Conservation (phyloP, 495 filamentous ascomycete genomes). For the Talaromyces borbonicus region DNA sequence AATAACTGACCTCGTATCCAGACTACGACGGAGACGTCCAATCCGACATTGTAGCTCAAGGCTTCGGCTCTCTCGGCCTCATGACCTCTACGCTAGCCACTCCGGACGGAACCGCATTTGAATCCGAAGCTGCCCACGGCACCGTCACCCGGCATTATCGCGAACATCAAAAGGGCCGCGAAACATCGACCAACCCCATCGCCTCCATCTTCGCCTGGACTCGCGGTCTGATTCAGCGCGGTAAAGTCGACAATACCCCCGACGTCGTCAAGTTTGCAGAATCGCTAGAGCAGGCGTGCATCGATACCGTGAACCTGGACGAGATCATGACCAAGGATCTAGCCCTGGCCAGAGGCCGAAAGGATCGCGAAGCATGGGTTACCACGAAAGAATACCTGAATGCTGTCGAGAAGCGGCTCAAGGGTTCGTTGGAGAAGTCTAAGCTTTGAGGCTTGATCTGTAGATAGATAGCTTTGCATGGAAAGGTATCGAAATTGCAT, state of each 20-base stretch:
- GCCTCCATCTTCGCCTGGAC: conserved; percentile 99
- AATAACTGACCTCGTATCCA: conserved; percentile 19
- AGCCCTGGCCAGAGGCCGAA: conserved; percentile 82
- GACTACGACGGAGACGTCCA: conserved; percentile 99
- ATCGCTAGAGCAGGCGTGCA: conserved; percentile 83
- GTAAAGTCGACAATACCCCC: conserved; percentile 78
- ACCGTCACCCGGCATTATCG: conserved; percentile 98
- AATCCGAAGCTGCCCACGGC: conserved; percentile 95
- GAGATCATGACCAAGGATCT: conserved; percentile 99
- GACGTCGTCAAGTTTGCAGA: conserved; percentile 85
- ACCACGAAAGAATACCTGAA: conserved; percentile 82
- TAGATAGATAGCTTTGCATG: background rate
- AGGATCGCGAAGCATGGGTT: conserved; percentile 69
- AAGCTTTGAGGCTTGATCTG: conserved; percentile 8
- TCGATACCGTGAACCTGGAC: conserved; percentile 86
- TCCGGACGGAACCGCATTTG: conserved; percentile 89
- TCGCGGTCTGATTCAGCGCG: conserved; percentile 84
- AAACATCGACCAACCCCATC: conserved; percentile 97
- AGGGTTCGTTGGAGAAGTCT: conserved; percentile 47
- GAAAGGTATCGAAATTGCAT: background rate
- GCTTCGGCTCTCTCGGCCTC: conserved; percentile 92
- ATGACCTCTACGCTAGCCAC: conserved; percentile 98
- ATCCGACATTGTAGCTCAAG: conserved; percentile 96
- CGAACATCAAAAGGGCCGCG: conserved; percentile 92
- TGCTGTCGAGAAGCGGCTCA: conserved; percentile 80